phyloP scores from a whole-genome alignment of 148 eudicot genomes.

The Camellia japonica region DNA sequence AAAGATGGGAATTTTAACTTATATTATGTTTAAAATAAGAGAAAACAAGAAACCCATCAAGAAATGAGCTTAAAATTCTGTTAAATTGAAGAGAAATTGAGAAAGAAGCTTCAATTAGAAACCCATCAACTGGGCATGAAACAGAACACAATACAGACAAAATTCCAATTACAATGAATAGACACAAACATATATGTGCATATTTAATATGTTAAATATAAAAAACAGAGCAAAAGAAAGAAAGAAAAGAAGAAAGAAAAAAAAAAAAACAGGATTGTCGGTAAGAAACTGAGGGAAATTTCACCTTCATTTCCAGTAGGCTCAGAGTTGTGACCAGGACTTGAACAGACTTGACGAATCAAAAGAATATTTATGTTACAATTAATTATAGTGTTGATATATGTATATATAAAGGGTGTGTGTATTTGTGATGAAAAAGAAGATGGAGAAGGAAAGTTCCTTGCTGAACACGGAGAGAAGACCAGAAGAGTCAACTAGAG shows the following conservation, averaged over 20 bases:
- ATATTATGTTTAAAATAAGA: neutral
- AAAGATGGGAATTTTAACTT: neutral
- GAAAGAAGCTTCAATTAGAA: neutral
- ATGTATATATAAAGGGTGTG: neutral
- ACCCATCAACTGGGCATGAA: neutral
- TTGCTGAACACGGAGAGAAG: neutral
- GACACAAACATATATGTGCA: neutral
- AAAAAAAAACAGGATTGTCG: too few species aligned
- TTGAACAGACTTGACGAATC: neutral
- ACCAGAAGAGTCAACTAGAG: neutral
- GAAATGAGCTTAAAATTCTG: neutral
- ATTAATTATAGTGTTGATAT: neutral
- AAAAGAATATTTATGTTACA: neutral
- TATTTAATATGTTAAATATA: too few species aligned
- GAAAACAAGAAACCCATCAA: neutral
- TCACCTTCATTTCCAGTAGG: constrained; percentile 17
- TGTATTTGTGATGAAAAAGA: neutral
- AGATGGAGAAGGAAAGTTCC: neutral
- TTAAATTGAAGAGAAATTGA: neutral
- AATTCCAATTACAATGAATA: neutral
- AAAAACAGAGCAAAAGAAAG: neutral
- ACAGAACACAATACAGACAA: neutral
- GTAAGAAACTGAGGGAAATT: neutral
- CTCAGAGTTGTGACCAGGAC: neutral
- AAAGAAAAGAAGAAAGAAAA: neutral